Conservation (phyloP, 148 eudicot genomes). For the Fagopyrum tataricum region DNA sequence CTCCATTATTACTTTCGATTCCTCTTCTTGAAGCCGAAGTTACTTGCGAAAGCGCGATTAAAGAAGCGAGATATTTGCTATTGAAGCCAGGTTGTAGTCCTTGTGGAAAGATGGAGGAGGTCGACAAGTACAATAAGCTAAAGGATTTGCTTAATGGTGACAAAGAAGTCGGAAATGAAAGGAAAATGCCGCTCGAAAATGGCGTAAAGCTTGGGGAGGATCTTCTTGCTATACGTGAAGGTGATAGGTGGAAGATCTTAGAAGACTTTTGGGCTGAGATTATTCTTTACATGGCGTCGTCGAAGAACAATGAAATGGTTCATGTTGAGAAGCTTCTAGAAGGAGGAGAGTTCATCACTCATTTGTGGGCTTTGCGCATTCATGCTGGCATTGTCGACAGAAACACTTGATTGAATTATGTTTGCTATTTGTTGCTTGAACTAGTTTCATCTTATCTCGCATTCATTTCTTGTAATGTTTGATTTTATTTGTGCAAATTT, state of each 20-base stretch:
- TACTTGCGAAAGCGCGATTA: background rate
- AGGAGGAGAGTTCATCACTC: slow-evolving; percentile 11
- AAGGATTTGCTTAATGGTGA: background rate
- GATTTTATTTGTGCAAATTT: too few relatives aligned
- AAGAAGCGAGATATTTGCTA: background rate
- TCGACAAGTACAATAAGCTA: background rate
- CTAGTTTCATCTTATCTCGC: too few relatives aligned
- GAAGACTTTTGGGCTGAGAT: background rate
- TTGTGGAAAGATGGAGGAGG: background rate
- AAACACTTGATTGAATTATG: background rate
- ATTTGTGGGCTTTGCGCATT: background rate
- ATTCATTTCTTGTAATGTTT: too few relatives aligned
- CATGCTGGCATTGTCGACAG: background rate
- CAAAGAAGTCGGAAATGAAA: background rate
- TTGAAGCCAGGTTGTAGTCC: background rate
- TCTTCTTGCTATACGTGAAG: background rate
- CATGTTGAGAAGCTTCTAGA: background rate
- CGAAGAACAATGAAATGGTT: background rate
- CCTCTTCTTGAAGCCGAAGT: background rate
- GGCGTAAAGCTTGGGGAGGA: background rate
- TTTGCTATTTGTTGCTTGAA: too few relatives aligned
- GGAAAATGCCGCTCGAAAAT: background rate
- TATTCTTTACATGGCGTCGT: background rate
- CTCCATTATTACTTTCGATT: background rate
- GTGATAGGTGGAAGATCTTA: background rate